A percentile compares a stretch with the other conserved stretches of the same genome.
These are phyloP conservation scores for Mollisia scopiformis DNA, from an alignment of 2,329 filamentous ascomycete genomes.

Conservation along the genomic window DNA sequence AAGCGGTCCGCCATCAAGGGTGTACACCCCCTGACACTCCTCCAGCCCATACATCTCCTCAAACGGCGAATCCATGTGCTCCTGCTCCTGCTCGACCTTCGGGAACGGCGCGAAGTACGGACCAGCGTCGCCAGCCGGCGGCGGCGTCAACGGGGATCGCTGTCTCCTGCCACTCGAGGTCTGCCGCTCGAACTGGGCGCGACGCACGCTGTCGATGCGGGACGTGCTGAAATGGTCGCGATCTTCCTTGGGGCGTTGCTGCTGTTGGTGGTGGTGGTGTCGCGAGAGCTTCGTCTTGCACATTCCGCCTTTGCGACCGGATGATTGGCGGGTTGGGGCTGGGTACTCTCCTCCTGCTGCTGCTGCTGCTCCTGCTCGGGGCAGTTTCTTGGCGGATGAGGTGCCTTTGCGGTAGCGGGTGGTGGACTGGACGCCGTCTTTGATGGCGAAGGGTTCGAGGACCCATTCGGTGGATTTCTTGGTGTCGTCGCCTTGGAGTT, in stretches of 20 bases:
- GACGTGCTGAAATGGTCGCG: conserved; percentile 2
- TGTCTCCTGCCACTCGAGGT: conserved; percentile 13
- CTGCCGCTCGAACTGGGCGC: conserved; percentile 9
- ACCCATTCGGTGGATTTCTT: conserved; percentile 79
- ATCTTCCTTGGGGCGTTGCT: conserved; percentile 9
- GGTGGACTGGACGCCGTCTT: conserved; percentile 79
- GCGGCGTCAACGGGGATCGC: conserved; percentile 30
- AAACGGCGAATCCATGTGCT: conserved; percentile 22
- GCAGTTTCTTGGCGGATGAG: not conserved
- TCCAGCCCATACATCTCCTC: conserved; percentile 28
- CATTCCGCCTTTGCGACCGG: conserved; percentile 31
- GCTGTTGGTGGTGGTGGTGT: too few species aligned
- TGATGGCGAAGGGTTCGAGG: conserved; percentile 69
- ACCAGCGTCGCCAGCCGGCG: not conserved
- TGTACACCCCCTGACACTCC: conserved; percentile 33
- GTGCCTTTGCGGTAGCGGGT: conserved; percentile 71
- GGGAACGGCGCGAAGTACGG: conserved; percentile 22
- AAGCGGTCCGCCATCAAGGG: conserved; percentile 29
- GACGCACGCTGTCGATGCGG: conserved; percentile 1
- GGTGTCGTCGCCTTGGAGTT: conserved; percentile 48
- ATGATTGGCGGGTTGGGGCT: conserved; percentile 33
- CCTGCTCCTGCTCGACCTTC: conserved; percentile 25
- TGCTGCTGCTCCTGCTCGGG: conserved; percentile 13
- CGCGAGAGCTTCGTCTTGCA: conserved; percentile 26
- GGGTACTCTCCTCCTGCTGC: conserved; percentile 43